A percentile compares a stretch with the other conserved stretches of the same genome.
Evolutionary conservation across 108 stramenopile species (phyloP).

Genomic region (Phaeodactylum tricornutum): DNA sequence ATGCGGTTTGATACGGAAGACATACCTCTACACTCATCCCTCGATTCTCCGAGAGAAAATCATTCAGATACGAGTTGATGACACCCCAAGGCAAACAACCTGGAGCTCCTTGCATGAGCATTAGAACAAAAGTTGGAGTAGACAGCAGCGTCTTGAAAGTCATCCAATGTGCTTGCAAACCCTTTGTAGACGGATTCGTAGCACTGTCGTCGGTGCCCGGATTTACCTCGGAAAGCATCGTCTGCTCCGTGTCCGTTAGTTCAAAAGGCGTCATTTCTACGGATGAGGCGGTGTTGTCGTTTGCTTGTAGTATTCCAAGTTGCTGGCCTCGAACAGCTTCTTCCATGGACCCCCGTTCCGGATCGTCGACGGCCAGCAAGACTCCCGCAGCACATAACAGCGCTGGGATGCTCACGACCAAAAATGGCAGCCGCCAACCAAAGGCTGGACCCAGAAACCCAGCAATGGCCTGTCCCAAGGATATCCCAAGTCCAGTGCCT

Average conservation of each 20-base stretch:
- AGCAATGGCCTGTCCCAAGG: constrained; percentile 61
- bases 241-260: too few species aligned
- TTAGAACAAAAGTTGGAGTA: constrained; percentile 52
- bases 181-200: neutral
- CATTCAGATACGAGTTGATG: constrained; percentile 76
- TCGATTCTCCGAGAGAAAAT: constrained; percentile 67
- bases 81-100: constrained; percentile 82
- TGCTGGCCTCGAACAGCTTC: constrained; percentile 1
- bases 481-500: constrained; percentile 60
- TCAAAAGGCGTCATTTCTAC: constrained; percentile 4
- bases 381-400: constrained; percentile 55
- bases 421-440: constrained; percentile 79
- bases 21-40: constrained; percentile 61
- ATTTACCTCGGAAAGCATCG: too few species aligned
- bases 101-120: constrained; percentile 77
- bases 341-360: constrained; percentile 62
- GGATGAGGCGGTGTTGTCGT: neutral
- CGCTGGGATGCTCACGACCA: constrained; percentile 61
- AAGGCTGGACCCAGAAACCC: constrained; percentile 66
- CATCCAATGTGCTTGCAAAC: constrained; percentile 14
- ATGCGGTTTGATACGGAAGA: neutral
- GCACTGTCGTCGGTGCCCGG: neutral
- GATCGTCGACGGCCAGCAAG: constrained; percentile 48
- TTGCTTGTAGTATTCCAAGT: neutral
- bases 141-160: constrained; percentile 29